These are phyloP conservation scores for Parastagonospora nodorum DNA, from an alignment of 2,329 filamentous ascomycete genomes.

Conservation along the genomic window DNA sequence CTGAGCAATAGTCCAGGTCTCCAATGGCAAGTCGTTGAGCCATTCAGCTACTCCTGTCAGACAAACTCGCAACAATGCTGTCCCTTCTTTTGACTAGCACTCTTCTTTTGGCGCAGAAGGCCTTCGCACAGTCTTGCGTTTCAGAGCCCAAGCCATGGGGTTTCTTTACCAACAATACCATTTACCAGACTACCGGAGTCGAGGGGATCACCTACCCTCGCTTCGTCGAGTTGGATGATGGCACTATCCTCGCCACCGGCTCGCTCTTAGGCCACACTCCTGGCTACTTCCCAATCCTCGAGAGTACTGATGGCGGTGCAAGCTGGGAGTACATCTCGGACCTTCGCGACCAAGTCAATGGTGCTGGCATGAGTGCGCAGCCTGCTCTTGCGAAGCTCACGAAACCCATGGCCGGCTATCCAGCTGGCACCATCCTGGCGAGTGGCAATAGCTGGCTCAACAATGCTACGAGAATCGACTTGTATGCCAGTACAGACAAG, in stretches of 20 bases:
- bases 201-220: conserved; percentile 25
- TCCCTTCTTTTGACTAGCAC: background rate
- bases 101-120: background rate
- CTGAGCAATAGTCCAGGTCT: background rate
- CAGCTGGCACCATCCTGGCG: conserved; percentile 35
- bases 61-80: conserved; percentile 1
- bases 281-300: conserved; percentile 48
- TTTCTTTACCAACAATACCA: conserved; percentile 26
- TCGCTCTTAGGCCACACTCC: conserved; percentile 16
- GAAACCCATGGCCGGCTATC: conserved; percentile 19
- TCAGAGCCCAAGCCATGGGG: conserved; percentile 15
- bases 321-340: conserved; percentile 66
- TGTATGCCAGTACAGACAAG: conserved; percentile 26
- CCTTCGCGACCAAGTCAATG: conserved; percentile 66
- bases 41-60: background rate
- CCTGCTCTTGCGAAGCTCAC: conserved; percentile 19
- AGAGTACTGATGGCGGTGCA: conserved; percentile 49
- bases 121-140: conserved; percentile 1
- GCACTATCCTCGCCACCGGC: conserved; percentile 23
- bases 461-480: conserved; percentile 42
- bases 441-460: conserved; percentile 57
- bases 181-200: conserved; percentile 17
- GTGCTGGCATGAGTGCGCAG: conserved; percentile 64
- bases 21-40: background rate
- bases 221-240: conserved; percentile 15